Conservation (phyloP, 371 early-diverging fungal species). For the Batkoa obscura region DNA sequence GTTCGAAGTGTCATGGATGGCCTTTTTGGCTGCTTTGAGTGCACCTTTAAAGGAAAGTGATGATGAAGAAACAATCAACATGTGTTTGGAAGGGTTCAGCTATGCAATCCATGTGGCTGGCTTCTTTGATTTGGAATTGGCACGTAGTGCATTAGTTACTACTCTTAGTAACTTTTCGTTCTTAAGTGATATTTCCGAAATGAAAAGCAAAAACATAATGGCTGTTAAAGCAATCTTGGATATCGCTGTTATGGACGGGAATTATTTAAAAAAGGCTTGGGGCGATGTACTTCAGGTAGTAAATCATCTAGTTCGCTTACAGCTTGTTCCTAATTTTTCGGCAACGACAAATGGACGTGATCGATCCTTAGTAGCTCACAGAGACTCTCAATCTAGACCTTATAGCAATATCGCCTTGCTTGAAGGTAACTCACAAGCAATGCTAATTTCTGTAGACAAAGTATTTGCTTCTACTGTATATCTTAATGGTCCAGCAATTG, state of each 20-base stretch:
- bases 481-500: constrained; percentile 41
- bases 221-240: constrained; percentile 70
- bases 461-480: constrained; percentile 38
- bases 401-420: constrained; percentile 7
- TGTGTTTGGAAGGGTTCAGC: constrained; percentile 64
- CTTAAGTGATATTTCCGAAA: constrained; percentile 59
- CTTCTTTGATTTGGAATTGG: constrained; percentile 70
- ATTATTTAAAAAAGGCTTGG: constrained; percentile 74
- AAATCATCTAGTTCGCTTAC: constrained; percentile 68
- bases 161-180: constrained; percentile 74
- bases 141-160: constrained; percentile 74
- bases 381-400: neutral
- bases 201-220: constrained; percentile 72
- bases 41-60: constrained; percentile 70
- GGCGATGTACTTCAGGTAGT: constrained; percentile 73
- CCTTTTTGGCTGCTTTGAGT: constrained; percentile 63
- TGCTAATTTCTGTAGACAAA: constrained; percentile 42
- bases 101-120: constrained; percentile 59
- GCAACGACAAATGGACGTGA: constrained; percentile 4
- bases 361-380: constrained; percentile 1
- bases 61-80: constrained; percentile 39
- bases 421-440: constrained; percentile 23
- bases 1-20: constrained; percentile 86
- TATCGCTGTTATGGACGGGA: constrained; percentile 64
- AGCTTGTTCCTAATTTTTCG: constrained; percentile 23